phyloP scores from a whole-genome alignment of 192 early-diverging fungal species.

The Backusella psychrophila region DNA sequence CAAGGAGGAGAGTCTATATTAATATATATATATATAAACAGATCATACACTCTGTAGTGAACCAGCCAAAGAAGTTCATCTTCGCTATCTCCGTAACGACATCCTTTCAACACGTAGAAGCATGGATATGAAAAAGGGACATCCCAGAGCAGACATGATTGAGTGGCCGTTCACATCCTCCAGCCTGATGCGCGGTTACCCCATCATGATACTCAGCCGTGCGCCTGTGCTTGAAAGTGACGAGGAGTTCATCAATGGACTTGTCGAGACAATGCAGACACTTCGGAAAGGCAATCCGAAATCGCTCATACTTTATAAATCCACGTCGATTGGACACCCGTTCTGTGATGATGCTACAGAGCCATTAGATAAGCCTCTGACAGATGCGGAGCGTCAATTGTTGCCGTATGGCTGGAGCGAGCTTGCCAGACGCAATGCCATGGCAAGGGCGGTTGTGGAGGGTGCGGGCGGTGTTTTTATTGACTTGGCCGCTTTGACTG shows the following conservation, averaged over 20 bases:
- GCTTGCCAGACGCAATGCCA: slow-evolving; percentile 42
- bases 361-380: slow-evolving; percentile 36
- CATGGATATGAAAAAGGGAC: slow-evolving; percentile 5
- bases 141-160: slow-evolving; percentile 37
- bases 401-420: slow-evolving; percentile 40
- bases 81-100: slow-evolving; percentile 51
- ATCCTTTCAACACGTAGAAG: slow-evolving; percentile 30
- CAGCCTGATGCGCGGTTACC: slow-evolving; percentile 24
- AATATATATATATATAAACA: not conserved
- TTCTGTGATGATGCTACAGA: slow-evolving; percentile 40
- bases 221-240: slow-evolving; percentile 40
- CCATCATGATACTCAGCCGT: slow-evolving; percentile 46
- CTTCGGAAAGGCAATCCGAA: slow-evolving; percentile 36
- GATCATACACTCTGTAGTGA: slow-evolving; percentile 35
- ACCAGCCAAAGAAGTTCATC: slow-evolving; percentile 1
- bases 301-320: slow-evolving; percentile 45
- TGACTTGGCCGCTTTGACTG: slow-evolving; percentile 45
- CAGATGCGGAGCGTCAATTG: slow-evolving; percentile 28
- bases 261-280: slow-evolving; percentile 34
- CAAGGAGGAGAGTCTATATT: not conserved
- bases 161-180: slow-evolving; percentile 42
- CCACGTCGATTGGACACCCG: slow-evolving; percentile 44
- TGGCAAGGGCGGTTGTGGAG: slow-evolving; percentile 50
- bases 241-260: slow-evolving; percentile 25
- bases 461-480: slow-evolving; percentile 50